Percentiles rank a stretch among this genome's conserved stretches.
phyloP scores from a whole-genome alignment of 176 grass and related monocot species.

The Cenchrus purpureus region DNA sequence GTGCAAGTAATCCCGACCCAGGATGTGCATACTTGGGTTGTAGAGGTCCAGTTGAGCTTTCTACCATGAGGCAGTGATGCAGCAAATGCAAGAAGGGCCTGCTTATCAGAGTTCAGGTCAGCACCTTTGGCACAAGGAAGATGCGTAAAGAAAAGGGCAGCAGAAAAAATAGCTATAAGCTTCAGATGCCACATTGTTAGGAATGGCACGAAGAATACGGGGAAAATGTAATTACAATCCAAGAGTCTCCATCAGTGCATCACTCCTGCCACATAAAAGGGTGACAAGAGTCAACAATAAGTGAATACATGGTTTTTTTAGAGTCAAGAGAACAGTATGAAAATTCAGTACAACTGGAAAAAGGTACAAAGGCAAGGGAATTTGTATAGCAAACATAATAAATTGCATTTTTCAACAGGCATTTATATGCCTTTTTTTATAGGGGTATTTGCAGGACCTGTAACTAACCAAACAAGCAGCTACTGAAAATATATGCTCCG shows the following conservation, averaged over 20 bases:
- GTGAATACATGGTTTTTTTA: slow-evolving; percentile 3
- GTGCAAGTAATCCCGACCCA: slow-evolving; percentile 91
- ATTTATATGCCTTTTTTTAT: not conserved
- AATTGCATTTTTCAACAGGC: not conserved
- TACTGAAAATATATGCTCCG: not conserved
- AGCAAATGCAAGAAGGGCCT: slow-evolving; percentile 82
- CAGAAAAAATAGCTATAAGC: slow-evolving; percentile 39
- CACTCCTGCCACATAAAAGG: slow-evolving; percentile 46
- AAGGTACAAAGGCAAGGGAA: slow-evolving; percentile 7
- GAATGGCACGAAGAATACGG: slow-evolving; percentile 23
- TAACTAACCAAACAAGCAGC: slow-evolving; percentile 19
- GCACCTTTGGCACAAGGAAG: slow-evolving; percentile 52
- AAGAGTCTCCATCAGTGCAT: slow-evolving; percentile 23
- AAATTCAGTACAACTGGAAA: not conserved
- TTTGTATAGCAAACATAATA: slow-evolving; percentile 31
- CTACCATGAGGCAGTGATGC: slow-evolving; percentile 67
- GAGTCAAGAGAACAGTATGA: slow-evolving; percentile 17
- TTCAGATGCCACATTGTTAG: slow-evolving; percentile 48
- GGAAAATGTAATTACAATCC: slow-evolving; percentile 39
- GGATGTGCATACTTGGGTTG: slow-evolving; percentile 64
- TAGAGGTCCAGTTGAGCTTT: slow-evolving; percentile 82
- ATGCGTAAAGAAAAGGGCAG: slow-evolving; percentile 43
- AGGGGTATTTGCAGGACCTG: not conserved
- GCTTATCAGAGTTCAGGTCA: slow-evolving; percentile 72
- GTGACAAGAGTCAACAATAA: slow-evolving; percentile 30